Evolutionary conservation across 1,284 basidiomycete genomes (phyloP).

Genomic region (Coniferiporia sulphurascens): DNA sequence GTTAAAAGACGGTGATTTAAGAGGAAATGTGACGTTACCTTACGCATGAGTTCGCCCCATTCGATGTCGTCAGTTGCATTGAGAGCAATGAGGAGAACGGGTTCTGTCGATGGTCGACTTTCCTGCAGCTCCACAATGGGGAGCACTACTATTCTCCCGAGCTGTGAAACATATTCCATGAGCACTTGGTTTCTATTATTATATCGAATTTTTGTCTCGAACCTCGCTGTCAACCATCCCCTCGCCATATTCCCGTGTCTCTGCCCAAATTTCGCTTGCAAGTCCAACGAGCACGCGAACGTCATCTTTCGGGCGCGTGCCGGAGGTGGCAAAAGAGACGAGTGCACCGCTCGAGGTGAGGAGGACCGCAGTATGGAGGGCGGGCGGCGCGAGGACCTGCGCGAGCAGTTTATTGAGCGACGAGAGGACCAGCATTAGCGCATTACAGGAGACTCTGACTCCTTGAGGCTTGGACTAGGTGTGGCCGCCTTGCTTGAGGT

Average conservation of each 20-base stretch:
- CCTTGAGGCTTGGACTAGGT: too few species aligned
- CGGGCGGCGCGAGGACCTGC: constrained; percentile 47
- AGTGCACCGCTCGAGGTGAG: constrained; percentile 60
- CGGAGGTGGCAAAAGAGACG: constrained; percentile 46
- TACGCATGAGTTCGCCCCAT: constrained; percentile 59
- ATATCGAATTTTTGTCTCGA: constrained; percentile 22
- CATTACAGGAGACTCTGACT: neutral
- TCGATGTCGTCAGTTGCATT: constrained; percentile 54
- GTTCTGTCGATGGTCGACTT: constrained; percentile 30
- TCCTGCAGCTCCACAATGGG: constrained; percentile 34
- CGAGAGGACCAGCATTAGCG: constrained; percentile 53
- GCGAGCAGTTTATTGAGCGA: constrained; percentile 55
- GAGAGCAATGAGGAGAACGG: constrained; percentile 62
- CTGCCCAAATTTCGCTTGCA: constrained; percentile 69
- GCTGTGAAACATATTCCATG: constrained; percentile 32
- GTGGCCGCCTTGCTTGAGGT: too few species aligned
- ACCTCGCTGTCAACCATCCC: constrained; percentile 77
- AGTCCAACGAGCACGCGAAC: constrained; percentile 66
- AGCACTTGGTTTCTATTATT: neutral
- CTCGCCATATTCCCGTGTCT: constrained; percentile 52
- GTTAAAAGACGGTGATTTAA: neutral
- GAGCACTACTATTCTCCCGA: constrained; percentile 64
- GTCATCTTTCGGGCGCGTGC: constrained; percentile 58
- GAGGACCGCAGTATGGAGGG: constrained; percentile 56
- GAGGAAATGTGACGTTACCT: constrained; percentile 37